Evolutionary conservation across 805 yeast genomes (phyloP), one percentile per base, ranked within the genome.

Genomic region (Cyberlindnera euphorbiae): DNA sequence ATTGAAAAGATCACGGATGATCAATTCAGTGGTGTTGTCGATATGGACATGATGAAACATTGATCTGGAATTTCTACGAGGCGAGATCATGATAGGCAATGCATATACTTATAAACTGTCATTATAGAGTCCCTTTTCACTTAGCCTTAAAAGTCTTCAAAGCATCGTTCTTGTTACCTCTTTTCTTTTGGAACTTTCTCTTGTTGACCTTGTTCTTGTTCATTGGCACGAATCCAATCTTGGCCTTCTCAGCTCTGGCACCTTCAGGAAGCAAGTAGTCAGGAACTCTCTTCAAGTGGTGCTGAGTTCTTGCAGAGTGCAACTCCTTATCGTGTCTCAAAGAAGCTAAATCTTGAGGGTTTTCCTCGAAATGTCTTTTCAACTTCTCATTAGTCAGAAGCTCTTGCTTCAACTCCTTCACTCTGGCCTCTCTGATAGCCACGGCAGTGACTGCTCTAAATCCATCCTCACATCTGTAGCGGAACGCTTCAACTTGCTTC

Each of bases 401-500:
- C 60, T 93, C 97, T 47, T 79, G 75, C 59, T 84, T 84, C 59
- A 90, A 71, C 56, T 93, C 98, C 58, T 78, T 83, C 39, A 88
- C 73, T 53, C 97, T 75, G 1, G 97, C 97, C 54, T 93, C 97
- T 61, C 97, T 78, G 17, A 93, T 77, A 1, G 96, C 84, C 8
- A 82, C 80, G 39, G 77, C 77, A 0, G 98, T 93, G 17, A 93
- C 95, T 0, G 97, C 84, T 63, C 97, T 76, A 65, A 90, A 93
- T 0, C 96, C 96, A 63, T 93, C 98, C 53, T 93, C 97, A 66
- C 87, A 79, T 71, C 98, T 79, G 61, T 93, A 93, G 53, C 97
- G 77, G 73, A 93, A 93, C 17, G 93, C 93, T 55, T 93, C 96
- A 38, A 93, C 85, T 60, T 93, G 97, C 41, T 76, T 76, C 75